Percentiles rank a stretch among this genome's conserved stretches.
Evolutionary conservation across 352 stramenopile species (phyloP).

Genomic region (Phytophthora cryptogea): DNA sequence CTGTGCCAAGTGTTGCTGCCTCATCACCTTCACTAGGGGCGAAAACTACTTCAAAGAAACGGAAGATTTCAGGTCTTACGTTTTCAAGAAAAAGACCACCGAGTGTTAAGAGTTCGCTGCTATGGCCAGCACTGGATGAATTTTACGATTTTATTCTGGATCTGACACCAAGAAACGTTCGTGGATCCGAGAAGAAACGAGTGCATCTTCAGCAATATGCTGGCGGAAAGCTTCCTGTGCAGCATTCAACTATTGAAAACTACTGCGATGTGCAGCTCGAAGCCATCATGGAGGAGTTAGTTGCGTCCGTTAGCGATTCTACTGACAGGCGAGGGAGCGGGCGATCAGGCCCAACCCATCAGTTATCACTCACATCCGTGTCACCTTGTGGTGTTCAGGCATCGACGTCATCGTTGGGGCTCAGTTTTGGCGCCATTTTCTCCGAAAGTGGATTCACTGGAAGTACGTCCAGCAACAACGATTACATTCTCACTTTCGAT

Average conservation of each 20-base stretch:
- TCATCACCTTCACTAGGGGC: constrained; percentile 4
- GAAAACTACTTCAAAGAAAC: constrained; percentile 27
- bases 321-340: constrained; percentile 40
- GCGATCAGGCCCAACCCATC: constrained; percentile 27
- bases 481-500: constrained; percentile 73
- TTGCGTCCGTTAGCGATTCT: constrained; percentile 56
- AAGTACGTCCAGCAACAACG: constrained; percentile 38
- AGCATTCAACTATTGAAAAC: constrained; percentile 51
- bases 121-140: constrained; percentile 77
- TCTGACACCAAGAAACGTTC: constrained; percentile 52
- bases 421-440: constrained; percentile 67
- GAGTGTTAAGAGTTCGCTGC: constrained; percentile 56
- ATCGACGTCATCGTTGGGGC: constrained; percentile 25
- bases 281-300: constrained; percentile 72
- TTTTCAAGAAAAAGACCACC: constrained; percentile 14
- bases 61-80: constrained; percentile 13
- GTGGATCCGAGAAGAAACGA: constrained; percentile 33
- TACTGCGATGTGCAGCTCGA: constrained; percentile 66
- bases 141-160: constrained; percentile 82
- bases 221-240: constrained; percentile 41
- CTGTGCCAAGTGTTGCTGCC: background rate
- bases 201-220: constrained; percentile 36
- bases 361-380: constrained; percentile 55
- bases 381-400: constrained; percentile 49
- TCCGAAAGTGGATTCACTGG: constrained; percentile 74